Evolutionary conservation across 1,139 yeast genomes (phyloP).

Genomic region (Arxiozyma telluris): DNA sequence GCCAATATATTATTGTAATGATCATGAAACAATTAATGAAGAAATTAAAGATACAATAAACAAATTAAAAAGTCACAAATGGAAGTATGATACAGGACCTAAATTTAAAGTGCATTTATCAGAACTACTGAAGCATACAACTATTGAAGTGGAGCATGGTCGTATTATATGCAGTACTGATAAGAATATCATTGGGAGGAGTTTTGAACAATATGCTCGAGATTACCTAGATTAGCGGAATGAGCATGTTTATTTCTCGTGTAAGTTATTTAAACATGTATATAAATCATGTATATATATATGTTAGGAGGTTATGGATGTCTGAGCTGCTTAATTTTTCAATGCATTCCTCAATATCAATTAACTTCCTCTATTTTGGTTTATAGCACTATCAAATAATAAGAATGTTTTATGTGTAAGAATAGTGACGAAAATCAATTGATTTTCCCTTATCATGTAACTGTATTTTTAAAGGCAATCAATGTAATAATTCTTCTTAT

Average conservation of each 20-base stretch:
- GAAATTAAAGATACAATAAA: constrained; percentile 19
- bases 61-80: constrained; percentile 18
- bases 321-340: not conserved
- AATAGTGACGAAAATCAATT: not conserved
- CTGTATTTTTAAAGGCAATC: not conserved
- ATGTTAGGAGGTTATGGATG: not conserved
- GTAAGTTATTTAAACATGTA: not conserved
- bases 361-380: not conserved
- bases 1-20: constrained; percentile 24
- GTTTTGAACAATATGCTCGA: constrained; percentile 1
- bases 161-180: not conserved
- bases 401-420: not conserved
- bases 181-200: not conserved
- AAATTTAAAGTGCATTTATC: constrained; percentile 16
- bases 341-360: not conserved
- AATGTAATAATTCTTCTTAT: too few species aligned
- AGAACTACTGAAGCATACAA: not conserved
- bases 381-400: too few species aligned
- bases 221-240: not conserved
- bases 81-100: constrained; percentile 27
- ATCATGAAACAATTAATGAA: constrained; percentile 12
- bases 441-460: too few species aligned
- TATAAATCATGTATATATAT: not conserved
- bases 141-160: constrained; percentile 3
- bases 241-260: not conserved